Conservation (phyloP, 495 filamentous ascomycete genomes). For the Neurospora africana region DNA sequence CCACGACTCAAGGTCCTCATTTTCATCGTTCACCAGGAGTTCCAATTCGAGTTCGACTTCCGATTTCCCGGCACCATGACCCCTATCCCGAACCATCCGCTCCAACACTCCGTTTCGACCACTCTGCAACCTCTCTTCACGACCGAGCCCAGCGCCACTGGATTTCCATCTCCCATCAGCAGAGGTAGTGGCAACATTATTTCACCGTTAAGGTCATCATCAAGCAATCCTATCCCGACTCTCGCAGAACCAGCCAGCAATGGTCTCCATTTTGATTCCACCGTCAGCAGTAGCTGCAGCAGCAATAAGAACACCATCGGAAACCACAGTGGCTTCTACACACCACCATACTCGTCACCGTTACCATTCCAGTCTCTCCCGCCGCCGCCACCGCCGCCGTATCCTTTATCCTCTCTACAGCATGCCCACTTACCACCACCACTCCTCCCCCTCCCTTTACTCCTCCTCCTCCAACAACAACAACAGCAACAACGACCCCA, state of each 20-base stretch:
- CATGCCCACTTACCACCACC: background rate
- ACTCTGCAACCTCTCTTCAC: background rate
- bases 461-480: background rate
- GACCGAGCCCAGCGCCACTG: background rate
- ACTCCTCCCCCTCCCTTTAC: background rate
- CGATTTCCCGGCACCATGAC: constrained; percentile 20
- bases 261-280: background rate
- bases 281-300: background rate
- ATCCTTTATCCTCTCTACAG: background rate
- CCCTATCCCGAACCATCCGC: constrained; percentile 9
- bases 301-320: background rate
- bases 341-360: background rate
- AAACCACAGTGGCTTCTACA: background rate
- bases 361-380: background rate
- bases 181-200: background rate
- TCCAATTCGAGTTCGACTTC: constrained; percentile 35
- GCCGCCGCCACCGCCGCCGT: background rate
- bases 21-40: constrained; percentile 38
- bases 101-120: background rate
- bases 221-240: background rate
- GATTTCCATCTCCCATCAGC: constrained; percentile 4
- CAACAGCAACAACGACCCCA: constrained; percentile 12
- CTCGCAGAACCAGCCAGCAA: background rate
- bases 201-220: background rate
- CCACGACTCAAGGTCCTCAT: constrained; percentile 30